Evolutionary conservation across 331 rosid genomes (phyloP), one percentile per base, ranked within the genome.

Genomic region (Arachis monticola): DNA sequence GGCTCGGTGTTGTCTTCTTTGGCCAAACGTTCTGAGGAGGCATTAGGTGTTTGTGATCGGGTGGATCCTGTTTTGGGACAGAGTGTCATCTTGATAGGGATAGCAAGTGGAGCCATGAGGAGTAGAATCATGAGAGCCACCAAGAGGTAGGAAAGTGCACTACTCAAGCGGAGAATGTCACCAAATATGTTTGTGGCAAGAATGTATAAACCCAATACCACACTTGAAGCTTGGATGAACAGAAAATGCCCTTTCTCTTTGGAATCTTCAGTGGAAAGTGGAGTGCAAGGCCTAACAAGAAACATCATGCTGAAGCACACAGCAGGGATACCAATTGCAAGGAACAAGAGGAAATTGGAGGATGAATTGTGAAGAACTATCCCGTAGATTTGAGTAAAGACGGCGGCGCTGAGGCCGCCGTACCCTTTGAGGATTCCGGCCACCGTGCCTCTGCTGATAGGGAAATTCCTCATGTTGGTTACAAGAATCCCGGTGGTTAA

Each of bases 381-480:
- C 11, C 95, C 77, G 67, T 82, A 88, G 50, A 91, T 63, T 76
- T 87, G 83, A 2, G 93, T 88, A 55, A 80, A 91, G 40, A 91
- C 89, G 5, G 96, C 91, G n/a, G 85, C 96, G 61, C 91, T 85
- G 64, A 91, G 83, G 3, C 96, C 90, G 7, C 79, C 84, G 76
- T 89, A 89, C 63, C 90, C 97, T 74, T 89, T 91, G 17, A 91
- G 79, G 50, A 89, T 85, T 58, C 91, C 91, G 0, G 93, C 97
- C 74, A 91, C 91, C 0, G 91, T 87, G 67, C 97, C 96, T 64
- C 96, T 86, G 47, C 69, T 91, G 2, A 62, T 58, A n/a, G 96
- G 93, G 79, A 92, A 88, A 79, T 89, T 92, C 78, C 97, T 87
- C 97, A 92, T 92, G 80, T 92, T 89, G 79, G 97, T 88, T 12